Percentiles rank a stretch among this genome's conserved stretches.
Conservation (phyloP, 2,329 filamentous ascomycete genomes). For the Zymoseptoria crescenta region DNA sequence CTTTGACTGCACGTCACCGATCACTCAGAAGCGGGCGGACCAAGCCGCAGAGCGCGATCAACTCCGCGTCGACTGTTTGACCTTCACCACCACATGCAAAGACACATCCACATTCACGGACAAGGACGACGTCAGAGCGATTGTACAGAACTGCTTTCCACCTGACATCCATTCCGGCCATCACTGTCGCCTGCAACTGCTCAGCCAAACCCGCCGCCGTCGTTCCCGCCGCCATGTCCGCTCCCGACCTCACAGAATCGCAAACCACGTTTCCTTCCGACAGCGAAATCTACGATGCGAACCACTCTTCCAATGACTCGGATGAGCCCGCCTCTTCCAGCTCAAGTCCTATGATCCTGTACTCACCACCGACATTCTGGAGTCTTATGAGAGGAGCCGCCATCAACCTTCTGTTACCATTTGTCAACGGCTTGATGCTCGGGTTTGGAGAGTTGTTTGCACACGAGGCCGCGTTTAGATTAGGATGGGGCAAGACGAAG, state of each 20-base stretch:
- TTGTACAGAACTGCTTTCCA: neutral
- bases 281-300: constrained; percentile 70
- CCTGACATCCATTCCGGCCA: neutral
- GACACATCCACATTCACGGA: neutral
- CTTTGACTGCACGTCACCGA: neutral
- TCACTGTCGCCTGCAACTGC: neutral
- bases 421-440: constrained; percentile 96
- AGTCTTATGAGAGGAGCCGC: constrained; percentile 76
- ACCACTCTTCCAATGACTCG: constrained; percentile 40
- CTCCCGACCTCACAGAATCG: constrained; percentile 54
- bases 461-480: neutral
- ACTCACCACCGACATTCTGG: constrained; percentile 83
- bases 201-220: constrained; percentile 4
- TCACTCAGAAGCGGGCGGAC: neutral
- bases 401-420: constrained; percentile 91
- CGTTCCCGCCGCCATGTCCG: constrained; percentile 46
- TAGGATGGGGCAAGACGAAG: constrained; percentile 92
- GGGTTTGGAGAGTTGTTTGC: constrained; percentile 59
- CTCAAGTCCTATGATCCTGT: constrained; percentile 69
- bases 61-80: neutral
- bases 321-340: constrained; percentile 53
- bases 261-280: constrained; percentile 73
- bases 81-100: neutral
- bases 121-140: neutral
- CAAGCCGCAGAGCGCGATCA: neutral